These are phyloP conservation scores for Magnaporthiopsis rhizophila DNA, from an alignment of 2,329 filamentous ascomycete genomes.

Conservation along the genomic window DNA sequence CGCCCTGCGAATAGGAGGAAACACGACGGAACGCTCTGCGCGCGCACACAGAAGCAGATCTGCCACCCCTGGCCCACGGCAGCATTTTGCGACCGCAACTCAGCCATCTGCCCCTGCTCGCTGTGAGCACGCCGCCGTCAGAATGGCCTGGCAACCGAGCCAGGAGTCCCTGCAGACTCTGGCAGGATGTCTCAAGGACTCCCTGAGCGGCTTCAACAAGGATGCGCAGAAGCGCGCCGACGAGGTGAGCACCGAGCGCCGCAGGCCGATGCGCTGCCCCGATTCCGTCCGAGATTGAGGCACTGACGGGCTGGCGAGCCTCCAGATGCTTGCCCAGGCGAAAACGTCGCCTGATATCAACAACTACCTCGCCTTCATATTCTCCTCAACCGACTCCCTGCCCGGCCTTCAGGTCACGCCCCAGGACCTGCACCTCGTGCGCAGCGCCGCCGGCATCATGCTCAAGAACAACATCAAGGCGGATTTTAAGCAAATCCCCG, in stretches of 20 bases:
- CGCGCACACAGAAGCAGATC: neutral
- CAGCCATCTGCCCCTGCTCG: neutral
- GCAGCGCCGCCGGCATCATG: slow-evolving; percentile 85
- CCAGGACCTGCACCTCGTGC: slow-evolving; percentile 64
- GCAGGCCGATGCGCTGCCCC: neutral
- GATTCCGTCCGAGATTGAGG: neutral
- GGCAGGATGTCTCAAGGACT: slow-evolving; percentile 82
- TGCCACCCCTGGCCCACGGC: no score
- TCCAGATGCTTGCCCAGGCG: slow-evolving; percentile 85
- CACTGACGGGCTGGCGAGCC: slow-evolving; percentile 4
- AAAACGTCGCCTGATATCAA: slow-evolving; percentile 86
- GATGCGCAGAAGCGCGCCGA: slow-evolving; percentile 83
- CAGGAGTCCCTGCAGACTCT: slow-evolving; percentile 84
- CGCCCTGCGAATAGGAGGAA: neutral
- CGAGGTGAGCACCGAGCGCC: slow-evolving; percentile 50
- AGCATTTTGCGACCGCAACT: neutral
- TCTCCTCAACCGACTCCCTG: slow-evolving; percentile 61
- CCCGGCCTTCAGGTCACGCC: slow-evolving; percentile 50
- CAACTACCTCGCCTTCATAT: slow-evolving; percentile 91
- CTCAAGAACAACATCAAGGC: slow-evolving; percentile 86
- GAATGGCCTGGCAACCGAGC: slow-evolving; percentile 89
- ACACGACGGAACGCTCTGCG: neutral
- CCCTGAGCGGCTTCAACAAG: slow-evolving; percentile 75
- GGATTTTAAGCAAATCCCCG: slow-evolving; percentile 67
- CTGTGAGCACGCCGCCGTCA: slow-evolving; percentile 5